These are phyloP conservation scores for Chrysoporthe puriensis DNA, from an alignment of 2,329 filamentous ascomycete genomes.

Conservation along the genomic window DNA sequence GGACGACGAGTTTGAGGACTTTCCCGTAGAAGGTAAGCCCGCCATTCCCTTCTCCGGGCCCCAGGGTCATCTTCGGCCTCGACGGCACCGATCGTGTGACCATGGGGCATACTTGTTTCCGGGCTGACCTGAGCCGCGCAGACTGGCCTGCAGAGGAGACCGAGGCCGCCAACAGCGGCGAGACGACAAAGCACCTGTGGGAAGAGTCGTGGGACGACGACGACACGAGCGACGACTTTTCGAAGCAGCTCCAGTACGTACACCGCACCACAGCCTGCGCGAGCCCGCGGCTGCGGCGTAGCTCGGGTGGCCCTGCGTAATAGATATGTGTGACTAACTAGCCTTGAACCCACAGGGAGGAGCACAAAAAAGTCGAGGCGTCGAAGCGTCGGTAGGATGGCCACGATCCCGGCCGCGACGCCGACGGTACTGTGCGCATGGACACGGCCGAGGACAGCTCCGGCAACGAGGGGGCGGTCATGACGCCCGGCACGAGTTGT, in stretches of 20 bases:
- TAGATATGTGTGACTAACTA: neutral
- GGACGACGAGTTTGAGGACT: slow-evolving; percentile 99
- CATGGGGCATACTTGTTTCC: too few species aligned
- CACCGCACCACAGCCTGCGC: neutral
- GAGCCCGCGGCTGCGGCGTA: neutral
- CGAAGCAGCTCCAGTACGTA: slow-evolving; percentile 84
- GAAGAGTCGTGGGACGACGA: slow-evolving; percentile 99
- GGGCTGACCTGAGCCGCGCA: slow-evolving; percentile 41
- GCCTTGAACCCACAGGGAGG: slow-evolving; percentile 62
- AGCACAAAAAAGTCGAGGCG: slow-evolving; percentile 90
- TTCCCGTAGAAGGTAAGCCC: slow-evolving; percentile 83
- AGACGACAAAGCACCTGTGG: slow-evolving; percentile 81
- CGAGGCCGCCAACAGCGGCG: slow-evolving; percentile 72
- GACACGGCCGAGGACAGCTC: neutral
- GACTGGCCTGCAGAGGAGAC: slow-evolving; percentile 95
- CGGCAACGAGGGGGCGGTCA: too few species aligned
- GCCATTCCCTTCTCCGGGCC: neutral
- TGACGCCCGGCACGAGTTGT: neutral
- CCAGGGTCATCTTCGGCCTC: neutral
- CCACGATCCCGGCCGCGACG: neutral
- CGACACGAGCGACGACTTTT: slow-evolving; percentile 96
- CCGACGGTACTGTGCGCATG: neutral
- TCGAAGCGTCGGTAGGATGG: slow-evolving; percentile 62
- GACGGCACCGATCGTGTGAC: neutral
- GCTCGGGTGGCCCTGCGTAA: neutral